Evolutionary conservation across 2,329 filamentous ascomycete genomes (phyloP).

Genomic region (Pseudogymnoascus sp.): DNA sequence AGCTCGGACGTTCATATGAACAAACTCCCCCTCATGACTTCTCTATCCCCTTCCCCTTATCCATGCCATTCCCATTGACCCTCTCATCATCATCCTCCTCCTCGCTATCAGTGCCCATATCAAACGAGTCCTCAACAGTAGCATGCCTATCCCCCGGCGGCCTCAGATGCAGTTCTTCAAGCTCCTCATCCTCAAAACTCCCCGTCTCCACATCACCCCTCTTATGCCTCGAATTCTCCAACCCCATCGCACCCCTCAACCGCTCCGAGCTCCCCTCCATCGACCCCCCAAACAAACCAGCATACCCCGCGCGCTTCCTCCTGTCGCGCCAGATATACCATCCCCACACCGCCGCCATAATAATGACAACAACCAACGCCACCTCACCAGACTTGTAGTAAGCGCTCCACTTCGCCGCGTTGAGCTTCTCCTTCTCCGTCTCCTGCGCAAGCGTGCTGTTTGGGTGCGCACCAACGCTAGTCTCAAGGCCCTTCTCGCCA

Average conservation of each 20-base stretch:
- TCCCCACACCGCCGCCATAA: constrained; percentile 54
- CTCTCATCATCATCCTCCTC: constrained; percentile 34
- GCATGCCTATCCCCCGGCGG: constrained; percentile 30
- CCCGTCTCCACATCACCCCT: constrained; percentile 51
- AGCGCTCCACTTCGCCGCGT: constrained; percentile 61
- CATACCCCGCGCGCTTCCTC: constrained; percentile 47
- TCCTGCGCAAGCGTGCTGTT: constrained; percentile 59
- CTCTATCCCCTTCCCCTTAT: constrained; percentile 17
- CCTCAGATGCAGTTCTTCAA: constrained; percentile 49
- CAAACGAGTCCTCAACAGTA: constrained; percentile 39
- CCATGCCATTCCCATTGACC: constrained; percentile 18
- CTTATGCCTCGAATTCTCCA: constrained; percentile 43
- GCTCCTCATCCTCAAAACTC: constrained; percentile 58
- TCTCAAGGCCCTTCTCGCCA: constrained; percentile 59
- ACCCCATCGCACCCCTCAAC: constrained; percentile 28
- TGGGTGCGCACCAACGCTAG: constrained; percentile 58
- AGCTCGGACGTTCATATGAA: constrained; percentile 12
- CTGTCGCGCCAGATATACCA: constrained; percentile 58
- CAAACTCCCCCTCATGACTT: constrained; percentile 15
- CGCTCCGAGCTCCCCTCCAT: constrained; percentile 23
- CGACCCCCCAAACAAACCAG: constrained; percentile 31
- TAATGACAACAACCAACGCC: constrained; percentile 58
- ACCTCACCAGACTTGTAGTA: constrained; percentile 67
- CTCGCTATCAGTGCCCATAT: constrained; percentile 50
- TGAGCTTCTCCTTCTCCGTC: constrained; percentile 53